Evolutionary conservation across 257 asterid genomes (phyloP), one percentile per base, ranked within the genome.

Genomic region (Perilla frutescens): DNA sequence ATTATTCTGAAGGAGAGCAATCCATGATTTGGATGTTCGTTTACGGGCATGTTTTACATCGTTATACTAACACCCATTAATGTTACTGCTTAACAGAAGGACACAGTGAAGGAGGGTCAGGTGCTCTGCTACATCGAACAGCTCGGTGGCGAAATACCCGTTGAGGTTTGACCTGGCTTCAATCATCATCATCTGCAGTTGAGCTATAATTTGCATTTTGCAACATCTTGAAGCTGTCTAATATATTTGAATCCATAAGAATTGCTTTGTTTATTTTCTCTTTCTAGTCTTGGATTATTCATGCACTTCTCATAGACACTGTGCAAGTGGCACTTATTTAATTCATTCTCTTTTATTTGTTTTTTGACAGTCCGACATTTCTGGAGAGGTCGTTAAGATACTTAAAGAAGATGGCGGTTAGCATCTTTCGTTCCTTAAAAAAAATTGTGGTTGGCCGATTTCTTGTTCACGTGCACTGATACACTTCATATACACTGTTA

Each of bases 81-180:
- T 71, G 11, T 71, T 76, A 55, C 68, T 74, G 68, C 47, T 66
- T 62, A 50, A 80, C 89, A 93, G 97, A 93, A 91, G 67, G 96
- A 88, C 71, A 76, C 26, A 20, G 97, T 91, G 66, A 93, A 85
- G 89, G 96, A 91, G 82, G 98, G 97, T 9, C 94, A 93, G 80
- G 92, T 82, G 76, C 78, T 93, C 77, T 93, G 96, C 94, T 93
- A 80, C 84, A 87, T 93, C 72, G 96, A 93, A 55, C 98, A 93
- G 87, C 88, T 91, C 64, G 96, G 96, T 5, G 89, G 89, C 11
- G 85, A 91, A 79, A 73, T 89, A 66, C 97, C 97, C 2, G 61
- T 93, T 11, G 88, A 93, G 98, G 98, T 93, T 53, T 87, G 62
- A 31, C 68, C 67, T 53, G 56, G 31, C 44, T 51, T 73, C 71